A percentile compares a stretch with the other conserved stretches of the same genome.
phyloP scores from a whole-genome alignment of 225 moss, liverwort and hornwort genomes.

The Physcomitrium patens region DNA sequence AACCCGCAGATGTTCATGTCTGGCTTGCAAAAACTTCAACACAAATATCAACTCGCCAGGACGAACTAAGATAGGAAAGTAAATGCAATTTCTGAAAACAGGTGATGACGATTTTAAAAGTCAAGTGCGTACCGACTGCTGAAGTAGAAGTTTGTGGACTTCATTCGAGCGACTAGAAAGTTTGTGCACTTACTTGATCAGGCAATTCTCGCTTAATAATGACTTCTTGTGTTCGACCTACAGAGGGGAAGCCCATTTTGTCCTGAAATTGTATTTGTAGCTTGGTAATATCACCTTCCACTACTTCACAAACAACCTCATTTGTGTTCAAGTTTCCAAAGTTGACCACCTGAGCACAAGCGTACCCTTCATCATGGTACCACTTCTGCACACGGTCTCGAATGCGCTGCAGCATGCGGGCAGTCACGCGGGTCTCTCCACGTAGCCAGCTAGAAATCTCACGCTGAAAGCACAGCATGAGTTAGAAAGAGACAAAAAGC shows the following conservation, averaged over 20 bases:
- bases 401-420: slow-evolving; percentile 92
- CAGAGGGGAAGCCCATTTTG: slow-evolving; percentile 83
- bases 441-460: slow-evolving; percentile 95
- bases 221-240: slow-evolving; percentile 72
- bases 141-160: background rate
- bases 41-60: background rate
- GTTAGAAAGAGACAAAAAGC: slow-evolving; percentile 8
- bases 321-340: slow-evolving; percentile 95
- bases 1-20: background rate
- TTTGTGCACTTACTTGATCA: slow-evolving; percentile 59
- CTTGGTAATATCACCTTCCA: slow-evolving; percentile 92
- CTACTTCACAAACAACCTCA: slow-evolving; percentile 93
- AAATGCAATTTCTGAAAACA: background rate
- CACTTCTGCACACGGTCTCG: slow-evolving; percentile 92
- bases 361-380: slow-evolving; percentile 98
- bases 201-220: slow-evolving; percentile 85
- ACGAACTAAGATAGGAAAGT: background rate
- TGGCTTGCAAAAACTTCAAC: background rate
- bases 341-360: slow-evolving; percentile 93
- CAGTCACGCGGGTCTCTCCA: slow-evolving; percentile 88
- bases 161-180: background rate
- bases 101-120: slow-evolving; percentile 1
- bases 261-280: slow-evolving; percentile 92
- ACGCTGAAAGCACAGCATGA: slow-evolving; percentile 41
- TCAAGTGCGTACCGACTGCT: background rate